Base-by-base conservation (phyloP, 106 monocot species). In the Acanthochlamys bracteata region DNA sequence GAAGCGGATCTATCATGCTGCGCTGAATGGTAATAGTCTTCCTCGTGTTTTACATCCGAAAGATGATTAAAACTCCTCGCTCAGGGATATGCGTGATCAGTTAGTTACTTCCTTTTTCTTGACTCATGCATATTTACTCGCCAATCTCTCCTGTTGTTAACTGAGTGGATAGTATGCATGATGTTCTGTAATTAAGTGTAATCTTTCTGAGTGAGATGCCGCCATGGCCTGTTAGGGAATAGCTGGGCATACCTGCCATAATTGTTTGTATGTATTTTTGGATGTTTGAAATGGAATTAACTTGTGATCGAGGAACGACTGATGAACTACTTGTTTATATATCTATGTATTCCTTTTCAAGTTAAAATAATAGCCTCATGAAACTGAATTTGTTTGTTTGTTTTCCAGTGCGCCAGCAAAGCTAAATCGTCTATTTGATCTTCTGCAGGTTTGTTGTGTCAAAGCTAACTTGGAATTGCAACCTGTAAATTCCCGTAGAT, bases 1-100 rank as follows among this genome's bases (percentile, higher is more conserved):
- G 74, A 89, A 89, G 65, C 66, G 89, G 55, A 41, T 84, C 71
- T 89, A 84, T 63, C 84, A 82, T 77, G 84, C 82, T 19, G 76
- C 78, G 25, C 74, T 89, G 67, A 84, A 84, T 82, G 89, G 84
- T 84, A 80, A 83, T 80, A 69, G 71, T 81, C 73, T 71, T 47
- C 81, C 89, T 71, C 73, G 76, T 78, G 75, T 67, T 84, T 76
- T 84, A 72, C 81, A 76, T 76, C 76, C 79, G 73, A 85, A 84
- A 89, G 76, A 84, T 76, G 89, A 82, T 57, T 89, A 76, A 84
- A 81, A 67, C 45, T 53, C 24, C 53, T 27, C 51, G n/a, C 60
- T 55, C 67, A 54, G 20, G 23, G 74, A 70, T 60, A 9, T 43
- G 41, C 66, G 25, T 23, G 39, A 27, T 55, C 54, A 42, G 57